A percentile compares a stretch with the other conserved stretches of the same genome.
Evolutionary conservation across 2,329 filamentous ascomycete species (phyloP).

Genomic region (Drechslerella dactyloides): DNA sequence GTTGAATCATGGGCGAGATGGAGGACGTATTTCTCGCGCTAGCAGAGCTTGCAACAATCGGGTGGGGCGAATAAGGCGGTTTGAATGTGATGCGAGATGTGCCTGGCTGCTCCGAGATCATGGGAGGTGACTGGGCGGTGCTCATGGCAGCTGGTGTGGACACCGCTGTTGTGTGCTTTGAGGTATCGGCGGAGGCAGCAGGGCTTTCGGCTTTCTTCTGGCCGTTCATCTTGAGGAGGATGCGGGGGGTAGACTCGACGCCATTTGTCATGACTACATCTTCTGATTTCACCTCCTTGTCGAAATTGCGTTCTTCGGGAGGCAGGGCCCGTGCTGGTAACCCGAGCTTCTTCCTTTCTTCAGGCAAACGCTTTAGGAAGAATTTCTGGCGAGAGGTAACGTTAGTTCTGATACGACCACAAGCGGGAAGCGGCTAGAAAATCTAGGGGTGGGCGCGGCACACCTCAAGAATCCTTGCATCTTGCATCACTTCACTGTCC

Average conservation of each 20-base stretch:
- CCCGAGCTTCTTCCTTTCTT: slow-evolving; percentile 15
- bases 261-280: slow-evolving; percentile 31
- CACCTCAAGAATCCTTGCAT: slow-evolving; percentile 41
- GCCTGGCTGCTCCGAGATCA: slow-evolving; percentile 2
- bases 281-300: slow-evolving; percentile 14
- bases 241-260: slow-evolving; percentile 19
- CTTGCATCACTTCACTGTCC: slow-evolving; percentile 32
- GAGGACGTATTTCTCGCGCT: slow-evolving; percentile 8
- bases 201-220: slow-evolving; percentile 33
- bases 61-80: slow-evolving; percentile 15
- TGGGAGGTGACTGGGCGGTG: slow-evolving; percentile 22
- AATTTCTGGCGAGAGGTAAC: slow-evolving; percentile 1
- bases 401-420: background rate
- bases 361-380: slow-evolving; percentile 17
- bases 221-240: slow-evolving; percentile 39
- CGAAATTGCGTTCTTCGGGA: background rate
- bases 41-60: slow-evolving; percentile 12
- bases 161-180: slow-evolving; percentile 26
- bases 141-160: slow-evolving; percentile 30
- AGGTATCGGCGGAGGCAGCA: slow-evolving; percentile 16
- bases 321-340: slow-evolving; percentile 29
- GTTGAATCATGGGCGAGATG: slow-evolving; percentile 25
- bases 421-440: background rate
- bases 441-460: background rate
- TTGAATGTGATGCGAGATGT: slow-evolving; percentile 20